Evolutionary conservation across 306 rosid genomes (phyloP), one percentile per base, ranked within the genome.

Genomic region (Cicer yamashitae): DNA sequence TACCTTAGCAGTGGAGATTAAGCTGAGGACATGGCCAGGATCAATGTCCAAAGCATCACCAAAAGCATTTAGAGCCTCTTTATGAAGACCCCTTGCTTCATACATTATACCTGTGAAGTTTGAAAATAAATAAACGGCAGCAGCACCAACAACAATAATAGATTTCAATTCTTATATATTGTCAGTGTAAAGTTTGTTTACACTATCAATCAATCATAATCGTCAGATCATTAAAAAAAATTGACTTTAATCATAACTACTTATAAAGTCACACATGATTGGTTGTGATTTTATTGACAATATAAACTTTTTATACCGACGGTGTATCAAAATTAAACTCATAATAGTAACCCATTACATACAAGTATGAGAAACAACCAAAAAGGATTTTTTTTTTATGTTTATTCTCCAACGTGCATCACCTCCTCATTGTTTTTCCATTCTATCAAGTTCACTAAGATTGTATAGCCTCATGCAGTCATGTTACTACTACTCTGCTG

Each of bases 21-120:
- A 86, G 91, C 96, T 83, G 2, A 80, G 90, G 77, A 86, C 91
- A 73, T 92, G 93, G 68, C 66, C 13, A 34, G 97, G 91, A 74
- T 92, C 92, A 10, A 84, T 82, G 80, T 83, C 81, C 82, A 96
- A 75, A 76, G 96, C 97, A 40, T 78, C 83, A 6, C 71, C 25
- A 69, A 77, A 92, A 38, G 90, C 88, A 68, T 73, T 82, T 38
- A 90, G 81, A 84, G 98, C 93, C 58, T 89, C 96, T 71, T 88
- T 81, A 70, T 90, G 37, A 44, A 78, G 88, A 22, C 96, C 93
- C 84, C 86, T 89, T 34, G 84, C 91, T 84, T 92, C 85, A 8
- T 79, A 73, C 71, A 96, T 86, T 15, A 38, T 37, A 76, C 98
- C 97, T 93, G 87, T 69, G 57, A 75, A 83, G 60, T 57, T 13